Percentiles rank a stretch among this genome's conserved stretches.
Evolutionary conservation across 1,284 basidiomycete genomes (phyloP).

Genomic region (Mycosarcoma mackinlayi): DNA sequence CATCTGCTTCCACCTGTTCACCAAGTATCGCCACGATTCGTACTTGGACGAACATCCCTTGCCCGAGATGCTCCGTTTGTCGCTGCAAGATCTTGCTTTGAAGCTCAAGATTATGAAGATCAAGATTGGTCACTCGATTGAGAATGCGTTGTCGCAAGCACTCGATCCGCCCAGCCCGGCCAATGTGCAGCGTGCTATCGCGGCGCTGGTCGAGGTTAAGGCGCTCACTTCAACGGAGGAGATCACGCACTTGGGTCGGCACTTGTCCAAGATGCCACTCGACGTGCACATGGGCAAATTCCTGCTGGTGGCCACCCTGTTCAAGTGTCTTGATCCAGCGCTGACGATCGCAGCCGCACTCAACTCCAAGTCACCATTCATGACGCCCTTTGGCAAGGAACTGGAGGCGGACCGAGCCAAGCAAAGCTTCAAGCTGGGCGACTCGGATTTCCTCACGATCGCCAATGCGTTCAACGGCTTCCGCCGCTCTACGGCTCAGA

Average conservation of each 20-base stretch:
- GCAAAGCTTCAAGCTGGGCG: constrained; percentile 81
- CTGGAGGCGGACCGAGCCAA: constrained; percentile 88
- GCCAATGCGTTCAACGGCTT: constrained; percentile 91
- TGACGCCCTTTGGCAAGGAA: constrained; percentile 85
- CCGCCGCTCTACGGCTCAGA: constrained; percentile 80
- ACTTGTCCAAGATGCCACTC: constrained; percentile 90
- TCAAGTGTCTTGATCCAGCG: constrained; percentile 92
- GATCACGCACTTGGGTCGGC: constrained; percentile 91
- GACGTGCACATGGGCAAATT: constrained; percentile 98
- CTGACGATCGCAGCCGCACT: constrained; percentile 90
- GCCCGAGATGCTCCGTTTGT: constrained; percentile 94
- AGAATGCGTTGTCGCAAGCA: constrained; percentile 87
- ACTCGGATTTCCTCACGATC: constrained; percentile 95
- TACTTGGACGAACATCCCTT: constrained; percentile 87
- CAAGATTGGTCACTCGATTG: constrained; percentile 82
- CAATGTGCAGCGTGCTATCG: constrained; percentile 92
- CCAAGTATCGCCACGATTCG: constrained; percentile 84
- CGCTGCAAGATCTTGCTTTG: constrained; percentile 91
- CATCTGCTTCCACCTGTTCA: constrained; percentile 95
- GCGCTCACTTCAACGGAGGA: constrained; percentile 87
- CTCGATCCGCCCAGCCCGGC: constrained; percentile 87
- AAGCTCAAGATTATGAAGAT: constrained; percentile 97
- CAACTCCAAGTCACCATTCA: constrained; percentile 92
- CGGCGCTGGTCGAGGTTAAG: constrained; percentile 89
- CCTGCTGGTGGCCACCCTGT: constrained; percentile 83